Percentiles rank a stretch among this genome's conserved stretches.
Conservation (phyloP, 2,329 filamentous ascomycete species). For the Alternaria sp. region DNA sequence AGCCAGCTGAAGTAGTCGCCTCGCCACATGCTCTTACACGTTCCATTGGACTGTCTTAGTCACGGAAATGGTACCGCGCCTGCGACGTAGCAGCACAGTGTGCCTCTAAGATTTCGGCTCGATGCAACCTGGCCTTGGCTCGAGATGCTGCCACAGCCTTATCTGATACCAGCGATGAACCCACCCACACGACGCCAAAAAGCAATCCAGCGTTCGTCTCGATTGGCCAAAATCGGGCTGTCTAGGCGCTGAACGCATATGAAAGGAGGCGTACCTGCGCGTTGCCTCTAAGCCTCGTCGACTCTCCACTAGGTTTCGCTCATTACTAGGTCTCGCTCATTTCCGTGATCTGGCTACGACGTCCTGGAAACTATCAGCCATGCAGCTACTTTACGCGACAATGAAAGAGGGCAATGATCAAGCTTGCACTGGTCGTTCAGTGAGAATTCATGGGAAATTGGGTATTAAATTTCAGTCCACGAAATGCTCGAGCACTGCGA, state of each 20-base stretch:
- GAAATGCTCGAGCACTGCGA: no score
- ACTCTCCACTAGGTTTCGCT: background rate
- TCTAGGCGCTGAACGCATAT: background rate
- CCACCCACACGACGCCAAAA: constrained; percentile 1
- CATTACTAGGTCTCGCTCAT: background rate
- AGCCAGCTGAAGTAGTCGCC: constrained; percentile 4
- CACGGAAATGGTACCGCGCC: background rate
- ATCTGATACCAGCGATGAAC: constrained; percentile 12
- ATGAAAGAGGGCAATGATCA: background rate
- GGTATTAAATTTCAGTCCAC: background rate
- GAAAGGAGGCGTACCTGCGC: background rate
- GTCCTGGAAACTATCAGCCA: background rate
- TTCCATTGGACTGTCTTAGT: background rate
- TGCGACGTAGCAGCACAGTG: background rate
- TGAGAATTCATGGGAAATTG: background rate
- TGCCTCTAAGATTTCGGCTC: background rate
- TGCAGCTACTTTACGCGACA: background rate
- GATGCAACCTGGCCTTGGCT: constrained; percentile 13
- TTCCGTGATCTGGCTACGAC: background rate
- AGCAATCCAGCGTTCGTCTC: background rate
- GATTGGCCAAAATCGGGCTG: background rate
- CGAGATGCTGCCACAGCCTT: constrained; percentile 7
- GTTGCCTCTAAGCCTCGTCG: background rate
- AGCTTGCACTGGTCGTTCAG: background rate
- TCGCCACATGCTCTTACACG: background rate